Evolutionary conservation across 2,329 filamentous ascomycete species (phyloP).

Genomic region (Xylaria sp.): DNA sequence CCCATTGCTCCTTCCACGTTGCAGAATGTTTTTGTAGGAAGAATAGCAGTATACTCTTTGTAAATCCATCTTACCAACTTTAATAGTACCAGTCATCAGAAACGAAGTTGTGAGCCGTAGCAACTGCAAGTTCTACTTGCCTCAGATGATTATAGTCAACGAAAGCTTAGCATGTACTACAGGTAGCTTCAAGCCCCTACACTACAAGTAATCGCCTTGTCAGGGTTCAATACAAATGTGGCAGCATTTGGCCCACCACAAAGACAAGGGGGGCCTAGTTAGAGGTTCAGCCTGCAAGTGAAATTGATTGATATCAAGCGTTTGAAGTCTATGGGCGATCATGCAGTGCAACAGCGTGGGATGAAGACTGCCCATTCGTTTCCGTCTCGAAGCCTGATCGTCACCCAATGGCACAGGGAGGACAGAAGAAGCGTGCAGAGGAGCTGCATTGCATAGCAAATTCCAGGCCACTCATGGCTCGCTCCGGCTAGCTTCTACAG

Average conservation of each 20-base stretch:
- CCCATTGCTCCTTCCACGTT: constrained; percentile 39
- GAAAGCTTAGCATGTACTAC: background rate
- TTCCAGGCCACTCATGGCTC: constrained; percentile 23
- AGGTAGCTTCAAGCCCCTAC: background rate
- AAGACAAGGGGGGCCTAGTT: constrained; percentile 2
- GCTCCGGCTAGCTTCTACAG: constrained; percentile 2
- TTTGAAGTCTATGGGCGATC: constrained; percentile 23
- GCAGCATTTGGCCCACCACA: constrained; percentile 2
- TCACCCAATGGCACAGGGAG: constrained; percentile 31
- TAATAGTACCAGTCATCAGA: constrained; percentile 45
- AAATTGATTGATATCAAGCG: constrained; percentile 26
- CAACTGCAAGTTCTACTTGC: background rate
- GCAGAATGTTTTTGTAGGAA: constrained; percentile 44
- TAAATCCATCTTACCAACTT: constrained; percentile 49
- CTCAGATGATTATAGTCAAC: background rate
- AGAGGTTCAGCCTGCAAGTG: constrained; percentile 21
- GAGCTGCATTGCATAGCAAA: constrained; percentile 30
- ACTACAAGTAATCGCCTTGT: no score
- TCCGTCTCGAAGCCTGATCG: constrained; percentile 33
- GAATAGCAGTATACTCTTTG: constrained; percentile 50
- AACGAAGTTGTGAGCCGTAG: constrained; percentile 12
- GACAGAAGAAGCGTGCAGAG: constrained; percentile 30
- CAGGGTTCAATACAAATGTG: background rate
- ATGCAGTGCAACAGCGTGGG: constrained; percentile 30
- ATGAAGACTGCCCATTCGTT: constrained; percentile 29